phyloP scores from a whole-genome alignment of 257 asterid species.

The Plantago ovata region DNA sequence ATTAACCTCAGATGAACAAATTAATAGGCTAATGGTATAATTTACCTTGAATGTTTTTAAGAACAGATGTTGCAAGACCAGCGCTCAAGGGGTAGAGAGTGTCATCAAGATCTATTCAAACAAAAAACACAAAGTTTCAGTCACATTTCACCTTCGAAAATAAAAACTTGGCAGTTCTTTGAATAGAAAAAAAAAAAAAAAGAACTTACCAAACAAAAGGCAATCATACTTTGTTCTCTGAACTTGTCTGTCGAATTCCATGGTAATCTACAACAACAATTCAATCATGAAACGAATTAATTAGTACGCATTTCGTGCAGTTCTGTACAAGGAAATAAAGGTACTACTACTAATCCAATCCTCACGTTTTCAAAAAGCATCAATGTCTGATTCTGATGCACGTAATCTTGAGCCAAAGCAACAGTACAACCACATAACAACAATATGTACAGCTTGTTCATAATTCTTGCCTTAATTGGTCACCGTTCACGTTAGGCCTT shows the following conservation, averaged over 20 bases:
- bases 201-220: slow-evolving; percentile 79
- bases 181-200: slow-evolving; percentile 4
- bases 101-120: slow-evolving; percentile 75
- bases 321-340: slow-evolving; percentile 21
- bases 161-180: neutral
- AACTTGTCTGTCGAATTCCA: slow-evolving; percentile 76
- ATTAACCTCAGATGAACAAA: neutral
- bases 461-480: neutral
- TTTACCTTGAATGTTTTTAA: slow-evolving; percentile 72
- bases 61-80: slow-evolving; percentile 66
- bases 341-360: no score
- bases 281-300: slow-evolving; percentile 31
- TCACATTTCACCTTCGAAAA: slow-evolving; percentile 16
- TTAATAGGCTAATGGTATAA: neutral
- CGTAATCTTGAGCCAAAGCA: no score
- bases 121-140: neutral
- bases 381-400: neutral
- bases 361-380: slow-evolving; percentile 19
- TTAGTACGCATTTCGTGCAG: no score
- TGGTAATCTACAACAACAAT: slow-evolving; percentile 37
- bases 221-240: slow-evolving; percentile 80
- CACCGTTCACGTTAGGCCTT: neutral
- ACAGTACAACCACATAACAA: no score
- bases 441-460: no score
- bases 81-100: slow-evolving; percentile 86